Evolutionary conservation across 441 rosid species (phyloP).

Genomic region (Isatis lusitanica): DNA sequence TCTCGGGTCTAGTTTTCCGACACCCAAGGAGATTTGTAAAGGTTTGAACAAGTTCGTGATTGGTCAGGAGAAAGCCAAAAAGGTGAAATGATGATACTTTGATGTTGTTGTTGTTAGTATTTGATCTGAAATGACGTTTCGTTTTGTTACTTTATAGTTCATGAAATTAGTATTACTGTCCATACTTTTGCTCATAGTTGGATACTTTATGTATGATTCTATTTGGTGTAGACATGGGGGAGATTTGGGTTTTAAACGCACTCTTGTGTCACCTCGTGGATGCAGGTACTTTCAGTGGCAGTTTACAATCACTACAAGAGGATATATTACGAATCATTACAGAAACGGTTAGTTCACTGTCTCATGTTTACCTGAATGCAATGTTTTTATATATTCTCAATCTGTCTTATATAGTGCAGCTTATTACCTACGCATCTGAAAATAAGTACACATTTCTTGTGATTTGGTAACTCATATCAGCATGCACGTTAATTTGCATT

Average conservation of each 20-base stretch:
- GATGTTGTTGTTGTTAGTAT: neutral
- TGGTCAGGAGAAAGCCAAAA: slow-evolving; percentile 92
- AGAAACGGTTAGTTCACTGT: slow-evolving; percentile 57
- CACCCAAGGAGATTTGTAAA: slow-evolving; percentile 90
- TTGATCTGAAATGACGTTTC: neutral
- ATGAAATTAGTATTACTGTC: neutral
- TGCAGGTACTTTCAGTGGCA: slow-evolving; percentile 93
- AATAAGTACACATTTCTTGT: neutral
- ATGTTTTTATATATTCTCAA: neutral
- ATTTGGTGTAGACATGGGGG: neutral
- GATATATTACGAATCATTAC: slow-evolving; percentile 63
- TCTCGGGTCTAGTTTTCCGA: slow-evolving; percentile 80
- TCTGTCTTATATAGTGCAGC: neutral
- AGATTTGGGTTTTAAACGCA: neutral
- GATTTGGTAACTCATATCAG: neutral
- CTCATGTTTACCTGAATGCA: neutral
- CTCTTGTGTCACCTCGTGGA: slow-evolving; percentile 13
- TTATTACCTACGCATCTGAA: neutral
- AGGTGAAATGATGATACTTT: slow-evolving; percentile 47
- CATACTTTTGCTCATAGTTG: neutral
- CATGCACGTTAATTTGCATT: neutral
- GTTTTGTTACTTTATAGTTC: neutral
- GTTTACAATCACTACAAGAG: slow-evolving; percentile 97
- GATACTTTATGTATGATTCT: neutral
- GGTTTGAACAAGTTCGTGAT: slow-evolving; percentile 90